Base-by-base conservation (phyloP, 495 filamentous ascomycete genomes). In the Chaetomium fimeti region DNA sequence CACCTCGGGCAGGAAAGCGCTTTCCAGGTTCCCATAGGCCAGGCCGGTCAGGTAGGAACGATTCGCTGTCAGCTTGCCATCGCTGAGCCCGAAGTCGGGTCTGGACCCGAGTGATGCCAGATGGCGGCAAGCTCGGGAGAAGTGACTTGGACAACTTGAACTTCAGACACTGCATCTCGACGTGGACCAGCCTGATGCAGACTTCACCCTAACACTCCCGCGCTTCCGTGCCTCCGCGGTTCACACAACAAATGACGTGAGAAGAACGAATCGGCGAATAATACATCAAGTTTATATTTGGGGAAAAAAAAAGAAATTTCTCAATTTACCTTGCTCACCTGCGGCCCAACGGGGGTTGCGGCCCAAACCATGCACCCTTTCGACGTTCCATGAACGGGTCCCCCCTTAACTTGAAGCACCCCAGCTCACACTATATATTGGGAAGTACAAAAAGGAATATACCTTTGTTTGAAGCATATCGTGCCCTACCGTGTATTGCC, bases 171-270 rank as follows among this genome's bases (percentile, higher is more conserved):
- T 36, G 27, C 29, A 55, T n/a, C 38, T 27, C 20, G 38, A 68
- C 66, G 66, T 65, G 66, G 62, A 57, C 36, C 53, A 25, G 45
- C 57, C 38, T 32, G 62, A 32, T n/a, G 22, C 11, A 28, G 9
- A 12, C 27, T 32, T 1, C 51, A 54, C 18, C 15, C n/a, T 13
- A n/a, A 42, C 38, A 53, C 27, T 27, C 48, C 11, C 12, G 7
- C 57, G 38, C 42, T 36, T 49, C 27, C n/a, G n/a, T 4, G n/a
- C 18, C 36, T 43, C 43, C 7, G 58, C 28, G 16, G 1, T 36
- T 0, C 29, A 58, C 13, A 58, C 20, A 24, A n/a, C 51, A 3
- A 36, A 32, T 54, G 25, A 12, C 20, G 27, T 6, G 24, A 49
- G 15, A 28, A 16, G 22, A 24, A n/a, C 8, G 6, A 36, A 24